These are phyloP conservation scores for Rhizopogon rudus DNA, from an alignment of 768 basidiomycete genomes.

Conservation along the genomic window DNA sequence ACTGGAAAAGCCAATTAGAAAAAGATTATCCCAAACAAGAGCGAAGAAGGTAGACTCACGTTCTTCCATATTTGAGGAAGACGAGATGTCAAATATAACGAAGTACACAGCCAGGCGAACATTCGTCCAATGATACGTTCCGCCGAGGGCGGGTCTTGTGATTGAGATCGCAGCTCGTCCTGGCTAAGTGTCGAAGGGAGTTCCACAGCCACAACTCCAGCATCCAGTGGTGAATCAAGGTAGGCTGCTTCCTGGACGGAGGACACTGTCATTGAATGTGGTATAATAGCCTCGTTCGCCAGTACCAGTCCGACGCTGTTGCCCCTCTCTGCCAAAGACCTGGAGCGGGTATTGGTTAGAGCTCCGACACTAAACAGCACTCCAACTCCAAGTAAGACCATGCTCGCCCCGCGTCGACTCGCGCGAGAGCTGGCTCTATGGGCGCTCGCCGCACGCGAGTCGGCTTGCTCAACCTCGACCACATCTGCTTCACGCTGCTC, in stretches of 20 bases:
- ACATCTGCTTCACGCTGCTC: conserved; percentile 33
- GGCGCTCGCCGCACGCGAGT: conserved; percentile 2
- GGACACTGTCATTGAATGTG: conserved; percentile 3
- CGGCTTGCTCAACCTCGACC: conserved; percentile 15
- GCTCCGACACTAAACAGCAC: conserved; percentile 66
- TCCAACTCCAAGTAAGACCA: conserved; percentile 80
- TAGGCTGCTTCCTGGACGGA: conserved; percentile 10
- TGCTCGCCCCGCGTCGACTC: conserved; percentile 64
- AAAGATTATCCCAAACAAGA: not conserved
- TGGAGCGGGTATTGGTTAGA: conserved; percentile 30
- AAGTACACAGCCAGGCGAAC: conserved; percentile 93
- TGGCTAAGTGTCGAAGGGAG: conserved; percentile 11
- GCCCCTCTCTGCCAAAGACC: conserved; percentile 22
- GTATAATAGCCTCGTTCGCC: conserved; percentile 9
- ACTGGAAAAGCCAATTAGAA: conserved; percentile 39
- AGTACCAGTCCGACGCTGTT: conserved; percentile 47
- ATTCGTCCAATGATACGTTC: conserved; percentile 82
- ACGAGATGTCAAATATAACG: conserved; percentile 87
- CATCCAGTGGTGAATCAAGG: not conserved
- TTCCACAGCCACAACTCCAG: conserved; percentile 11
- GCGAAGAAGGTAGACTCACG: conserved; percentile 44
- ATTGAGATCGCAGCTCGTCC: conserved; percentile 6
- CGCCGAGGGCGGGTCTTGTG: conserved; percentile 20
- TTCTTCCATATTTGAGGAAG: conserved; percentile 99
- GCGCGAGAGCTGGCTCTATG: conserved; percentile 49